Conservation (phyloP, 2,329 filamentous ascomycete species). For the Aspergillus luchuensis region DNA sequence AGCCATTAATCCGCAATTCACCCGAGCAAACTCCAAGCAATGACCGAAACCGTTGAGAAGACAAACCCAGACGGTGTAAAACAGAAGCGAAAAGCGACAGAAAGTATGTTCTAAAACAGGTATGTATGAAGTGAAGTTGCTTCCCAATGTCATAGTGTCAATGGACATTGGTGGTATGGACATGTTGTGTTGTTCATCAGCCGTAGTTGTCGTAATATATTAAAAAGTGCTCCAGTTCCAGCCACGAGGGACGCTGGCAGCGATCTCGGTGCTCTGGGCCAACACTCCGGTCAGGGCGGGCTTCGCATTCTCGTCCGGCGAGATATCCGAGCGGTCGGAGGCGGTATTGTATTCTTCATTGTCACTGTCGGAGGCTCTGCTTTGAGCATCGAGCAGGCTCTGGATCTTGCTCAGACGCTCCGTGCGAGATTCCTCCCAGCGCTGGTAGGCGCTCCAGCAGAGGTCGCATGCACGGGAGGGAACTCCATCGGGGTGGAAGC, state of each 20-base stretch:
- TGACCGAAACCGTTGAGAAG: slow-evolving; percentile 14
- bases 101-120: slow-evolving; percentile 22
- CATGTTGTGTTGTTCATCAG: slow-evolving; percentile 12
- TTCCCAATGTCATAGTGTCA: background rate
- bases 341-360: slow-evolving; percentile 17
- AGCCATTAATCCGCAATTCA: slow-evolving; percentile 11
- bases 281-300: slow-evolving; percentile 23
- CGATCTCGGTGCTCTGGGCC: slow-evolving; percentile 45
- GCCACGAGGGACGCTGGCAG: slow-evolving; percentile 59
- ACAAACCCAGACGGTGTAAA: background rate
- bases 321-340: slow-evolving; percentile 26
- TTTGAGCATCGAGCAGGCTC: slow-evolving; percentile 34
- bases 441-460: slow-evolving; percentile 60
- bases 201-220: slow-evolving; percentile 18
- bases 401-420: slow-evolving; percentile 57
- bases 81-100: slow-evolving; percentile 2
- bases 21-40: slow-evolving; percentile 20
- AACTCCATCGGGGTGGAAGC: slow-evolving; percentile 62
- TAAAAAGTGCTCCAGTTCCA: slow-evolving; percentile 67
- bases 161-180: slow-evolving; percentile 3
- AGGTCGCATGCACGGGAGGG: slow-evolving; percentile 61
- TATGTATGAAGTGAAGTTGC: slow-evolving; percentile 17
- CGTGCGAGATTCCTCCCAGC: slow-evolving; percentile 55
- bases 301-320: slow-evolving; percentile 27
- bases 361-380: slow-evolving; percentile 26